Base-by-base conservation (phyloP, 495 filamentous ascomycete genomes). In the Annulohypoxylon moriforme region DNA sequence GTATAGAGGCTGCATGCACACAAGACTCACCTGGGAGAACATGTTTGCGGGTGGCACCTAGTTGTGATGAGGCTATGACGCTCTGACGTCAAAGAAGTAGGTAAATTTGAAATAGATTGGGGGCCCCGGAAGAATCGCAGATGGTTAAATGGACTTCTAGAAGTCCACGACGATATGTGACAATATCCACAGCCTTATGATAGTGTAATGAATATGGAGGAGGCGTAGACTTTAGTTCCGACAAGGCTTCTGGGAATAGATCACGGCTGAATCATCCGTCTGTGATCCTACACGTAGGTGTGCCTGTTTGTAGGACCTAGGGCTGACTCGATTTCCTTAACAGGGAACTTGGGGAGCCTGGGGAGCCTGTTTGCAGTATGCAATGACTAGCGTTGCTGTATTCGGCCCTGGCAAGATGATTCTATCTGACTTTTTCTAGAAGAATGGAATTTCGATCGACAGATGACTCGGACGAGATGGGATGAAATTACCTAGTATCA, bases 1-100 rank as follows among this genome's bases (percentile, higher is more conserved):
- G 50, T 60, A 33, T 7, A 2, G 44, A 42, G 24, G 44, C 58
- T 67, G 25, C 13, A 67, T 25, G 52, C 33, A 47, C 36, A 55
- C 22, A 29, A 44, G 46, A 69, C 70, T 73, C 76, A 81, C 82
- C 75, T 80, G 81, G 5, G 80, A 81, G 67, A 84, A 83, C 81
- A 84, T 83, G 58, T 59, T 67, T 56, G 55, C 46, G 55, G 29
- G 9, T 16, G 33, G 4, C 20, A 36, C 34, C 50, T 38, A 24
- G 18, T 27, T 40, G 29, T 56, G 20, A 57, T 55, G 24, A 25
- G 11, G 47, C 22, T 52, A 25, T 52, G 20, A 13, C 22, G 16
- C 31, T 58, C 47, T 59, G 68, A 67, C 58, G 64, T 73, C 52
- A 65, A 66, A 18, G 22, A 69, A 59, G 20, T 34, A 50, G 34